Base-by-base conservation (phyloP, 495 filamentous ascomycete species). In the Lophiotrema nucula region DNA sequence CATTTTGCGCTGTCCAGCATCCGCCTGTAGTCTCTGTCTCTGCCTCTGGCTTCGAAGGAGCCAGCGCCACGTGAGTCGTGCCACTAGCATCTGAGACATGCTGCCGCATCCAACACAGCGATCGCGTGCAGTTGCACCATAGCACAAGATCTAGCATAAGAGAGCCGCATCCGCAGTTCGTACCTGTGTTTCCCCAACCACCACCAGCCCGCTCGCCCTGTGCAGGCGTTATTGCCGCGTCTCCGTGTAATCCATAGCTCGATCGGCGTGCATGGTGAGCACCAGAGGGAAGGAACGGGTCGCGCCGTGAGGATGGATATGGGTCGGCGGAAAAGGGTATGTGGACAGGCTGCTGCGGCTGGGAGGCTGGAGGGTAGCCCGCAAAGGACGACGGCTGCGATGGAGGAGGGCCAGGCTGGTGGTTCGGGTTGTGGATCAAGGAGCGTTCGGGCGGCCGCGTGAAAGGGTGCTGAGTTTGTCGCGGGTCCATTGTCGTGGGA, bases 271-370 rank as follows among this genome's bases (percentile, higher is more conserved):
- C 49, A 44, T 63, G 60, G 19, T 53, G 55, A 1, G 71, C 52
- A 24, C 46, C 35, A 18, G 51, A 41, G 3, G 64, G 62, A 4
- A 72, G 44, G 58, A 75, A 75, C 1, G 72, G 72, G 37, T 75
- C 72, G 52, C 66, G 58, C 8, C 52, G 64, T 18, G 61, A 42
- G 42, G 64, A 4, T 0, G 54, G 65, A 51, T 73, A 75, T n/a
- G 71, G 72, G 50, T 73, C 72, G 44, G 64, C 53, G 54, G 62
- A 50, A 62, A 67, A 70, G 25, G 71, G 70, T 15, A 70, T 60
- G 51, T 72, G 69, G 26, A 70, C 58, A 1, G 71, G 70, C 43
- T 68, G 65, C 60, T 72, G 71, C 24, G 71, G 59, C 37, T 58
- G 62, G 37, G 69, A 65, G 19, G 43, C 51, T 48, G 45, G 53